Evolutionary conservation across 202 grass and related monocot species (phyloP).

Genomic region (Tripidium arundinaceum): DNA sequence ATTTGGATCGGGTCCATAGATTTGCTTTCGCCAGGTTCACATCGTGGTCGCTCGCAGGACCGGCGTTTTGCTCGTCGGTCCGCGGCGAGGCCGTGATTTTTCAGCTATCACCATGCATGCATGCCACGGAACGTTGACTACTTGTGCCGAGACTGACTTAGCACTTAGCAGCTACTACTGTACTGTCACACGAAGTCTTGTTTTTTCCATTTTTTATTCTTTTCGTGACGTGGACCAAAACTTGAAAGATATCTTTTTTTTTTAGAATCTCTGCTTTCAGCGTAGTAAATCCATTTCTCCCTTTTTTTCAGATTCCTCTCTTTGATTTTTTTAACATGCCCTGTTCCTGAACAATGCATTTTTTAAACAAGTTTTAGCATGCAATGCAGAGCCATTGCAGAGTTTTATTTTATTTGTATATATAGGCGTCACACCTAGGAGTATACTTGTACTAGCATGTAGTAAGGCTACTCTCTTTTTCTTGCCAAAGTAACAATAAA

Average conservation of each 20-base stretch:
- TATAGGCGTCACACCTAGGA: no score
- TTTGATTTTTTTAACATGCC: neutral
- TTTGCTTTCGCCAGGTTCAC: neutral
- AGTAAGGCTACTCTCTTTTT: neutral
- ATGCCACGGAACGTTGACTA: neutral
- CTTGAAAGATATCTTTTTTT: neutral
- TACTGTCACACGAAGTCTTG: neutral
- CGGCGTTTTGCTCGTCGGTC: neutral
- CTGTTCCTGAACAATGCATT: neutral
- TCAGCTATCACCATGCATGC: neutral
- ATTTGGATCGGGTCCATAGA: neutral
- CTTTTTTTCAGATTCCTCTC: no score
- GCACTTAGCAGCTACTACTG: neutral
- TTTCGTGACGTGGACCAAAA: neutral
- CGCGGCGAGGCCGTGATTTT: neutral
- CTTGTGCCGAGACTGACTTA: no score
- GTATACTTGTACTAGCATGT: no score
- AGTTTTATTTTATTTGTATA: neutral
- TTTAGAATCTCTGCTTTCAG: neutral
- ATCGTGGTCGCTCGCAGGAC: neutral
- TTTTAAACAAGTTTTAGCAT: neutral
- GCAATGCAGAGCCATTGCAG: neutral
- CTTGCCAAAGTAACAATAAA: neutral
- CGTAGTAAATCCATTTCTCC: no score
- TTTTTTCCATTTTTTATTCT: neutral